Evolutionary conservation across 1,139 yeast species (phyloP).

Genomic region (Lodderomyces margitis): DNA sequence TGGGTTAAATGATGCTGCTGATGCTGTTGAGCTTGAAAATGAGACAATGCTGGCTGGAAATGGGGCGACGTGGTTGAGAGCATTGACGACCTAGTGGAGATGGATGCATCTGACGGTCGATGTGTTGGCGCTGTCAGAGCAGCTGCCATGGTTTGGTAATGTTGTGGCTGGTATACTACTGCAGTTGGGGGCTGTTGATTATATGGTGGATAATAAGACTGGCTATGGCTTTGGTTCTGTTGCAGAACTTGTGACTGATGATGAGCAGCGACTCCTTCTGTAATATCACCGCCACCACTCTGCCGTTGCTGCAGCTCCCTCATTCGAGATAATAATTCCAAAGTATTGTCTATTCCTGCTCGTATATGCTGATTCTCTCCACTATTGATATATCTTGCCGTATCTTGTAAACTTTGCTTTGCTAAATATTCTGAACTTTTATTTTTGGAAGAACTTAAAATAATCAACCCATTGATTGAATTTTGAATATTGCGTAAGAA

Average conservation of each 20-base stretch:
- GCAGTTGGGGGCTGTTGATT: background rate
- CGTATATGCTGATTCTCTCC: constrained; percentile 17
- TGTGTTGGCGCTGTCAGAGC: background rate
- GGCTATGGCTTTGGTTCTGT: no score
- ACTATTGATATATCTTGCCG: constrained; percentile 16
- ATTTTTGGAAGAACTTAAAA: constrained; percentile 19
- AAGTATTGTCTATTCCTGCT: constrained; percentile 19
- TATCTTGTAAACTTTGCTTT: constrained; percentile 21
- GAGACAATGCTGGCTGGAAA: background rate
- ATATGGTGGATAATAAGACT: background rate
- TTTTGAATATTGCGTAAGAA: constrained; percentile 20
- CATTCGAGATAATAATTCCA: constrained; percentile 19
- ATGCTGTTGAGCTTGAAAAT: constrained; percentile 5
- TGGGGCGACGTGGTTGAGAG: background rate
- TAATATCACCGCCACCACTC: background rate
- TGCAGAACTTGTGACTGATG: constrained; percentile 2
- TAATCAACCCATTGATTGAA: constrained; percentile 21
- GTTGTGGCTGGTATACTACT: background rate
- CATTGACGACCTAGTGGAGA: background rate
- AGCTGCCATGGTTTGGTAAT: background rate
- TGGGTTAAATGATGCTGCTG: background rate
- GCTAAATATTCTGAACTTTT: constrained; percentile 19
- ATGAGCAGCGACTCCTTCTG: no score
- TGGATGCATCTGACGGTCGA: background rate
- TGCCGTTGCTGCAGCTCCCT: constrained; percentile 12